These are phyloP conservation scores for Porphyrellus cyaneotinctus DNA, from an alignment of 768 basidiomycete genomes.

Conservation along the genomic window DNA sequence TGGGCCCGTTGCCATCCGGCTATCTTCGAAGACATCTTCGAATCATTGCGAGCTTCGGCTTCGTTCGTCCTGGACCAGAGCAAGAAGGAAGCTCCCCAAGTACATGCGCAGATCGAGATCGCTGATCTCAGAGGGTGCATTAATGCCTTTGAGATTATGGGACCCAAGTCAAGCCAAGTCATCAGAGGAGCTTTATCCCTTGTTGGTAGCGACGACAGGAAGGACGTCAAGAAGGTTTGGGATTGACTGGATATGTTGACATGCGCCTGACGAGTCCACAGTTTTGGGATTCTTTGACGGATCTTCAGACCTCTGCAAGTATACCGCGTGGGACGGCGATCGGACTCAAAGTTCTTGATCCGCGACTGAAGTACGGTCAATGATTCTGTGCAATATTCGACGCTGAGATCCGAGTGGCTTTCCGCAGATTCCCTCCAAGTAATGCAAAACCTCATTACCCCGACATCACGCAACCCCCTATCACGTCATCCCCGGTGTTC, in stretches of 20 bases:
- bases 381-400: background rate
- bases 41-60: conserved; percentile 47
- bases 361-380: conserved; percentile 67
- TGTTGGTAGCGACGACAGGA: conserved; percentile 42
- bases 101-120: conserved; percentile 50
- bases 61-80: conserved; percentile 45
- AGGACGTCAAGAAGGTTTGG: conserved; percentile 57
- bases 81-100: conserved; percentile 21
- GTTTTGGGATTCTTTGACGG: conserved; percentile 56
- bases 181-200: conserved; percentile 59
- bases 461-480: conserved; percentile 23
- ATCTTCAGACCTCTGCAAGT: conserved; percentile 61
- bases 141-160: conserved; percentile 86
- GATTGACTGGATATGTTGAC: background rate
- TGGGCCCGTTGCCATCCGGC: conserved; percentile 84
- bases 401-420: background rate
- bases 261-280: conserved; percentile 9
- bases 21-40: conserved; percentile 54
- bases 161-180: conserved; percentile 76
- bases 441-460: conserved; percentile 49
- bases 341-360: conserved; percentile 80
- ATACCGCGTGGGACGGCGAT: conserved; percentile 73
- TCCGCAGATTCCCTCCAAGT: conserved; percentile 75
- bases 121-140: conserved; percentile 66
- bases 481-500: conserved; percentile 28